phyloP scores from a whole-genome alignment of 306 rosid species.

The Sesbania bispinosa region DNA sequence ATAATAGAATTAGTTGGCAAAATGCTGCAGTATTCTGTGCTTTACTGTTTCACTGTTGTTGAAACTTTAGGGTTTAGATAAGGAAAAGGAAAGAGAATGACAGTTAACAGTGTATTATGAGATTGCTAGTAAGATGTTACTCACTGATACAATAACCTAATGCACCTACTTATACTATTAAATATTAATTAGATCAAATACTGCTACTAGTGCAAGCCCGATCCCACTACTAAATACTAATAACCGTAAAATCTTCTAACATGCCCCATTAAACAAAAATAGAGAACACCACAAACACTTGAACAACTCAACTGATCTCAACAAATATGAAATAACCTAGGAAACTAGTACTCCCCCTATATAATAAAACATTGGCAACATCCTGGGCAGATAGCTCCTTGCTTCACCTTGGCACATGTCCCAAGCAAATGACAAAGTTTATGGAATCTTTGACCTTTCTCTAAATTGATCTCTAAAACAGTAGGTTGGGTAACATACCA shows the following conservation, averaged over 20 bases:
- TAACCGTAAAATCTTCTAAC: not conserved
- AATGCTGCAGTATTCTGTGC: not conserved
- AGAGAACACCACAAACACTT: not conserved
- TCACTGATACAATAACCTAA: not conserved
- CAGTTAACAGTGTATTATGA: not conserved
- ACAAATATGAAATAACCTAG: not conserved
- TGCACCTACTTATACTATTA: not conserved
- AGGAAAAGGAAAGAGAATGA: not conserved
- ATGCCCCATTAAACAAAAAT: not conserved
- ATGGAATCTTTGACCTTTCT: too few relatives aligned
- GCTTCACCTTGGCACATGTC: not conserved
- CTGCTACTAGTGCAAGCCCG: not conserved
- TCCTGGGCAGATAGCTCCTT: not conserved
- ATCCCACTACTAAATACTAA: not conserved
- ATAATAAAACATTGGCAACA: not conserved
- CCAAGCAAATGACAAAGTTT: not conserved
- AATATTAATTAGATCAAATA: not conserved
- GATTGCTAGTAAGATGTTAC: not conserved
- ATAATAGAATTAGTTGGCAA: not conserved
- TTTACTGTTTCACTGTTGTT: conserved; percentile 3
- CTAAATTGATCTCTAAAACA: not conserved
- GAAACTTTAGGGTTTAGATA: not conserved
- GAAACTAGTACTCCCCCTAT: not conserved
- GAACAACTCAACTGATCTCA: not conserved
- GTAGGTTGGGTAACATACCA: not conserved